These are phyloP conservation scores for Pleurotus cornucopiae DNA, from an alignment of 768 basidiomycete genomes.

Conservation along the genomic window DNA sequence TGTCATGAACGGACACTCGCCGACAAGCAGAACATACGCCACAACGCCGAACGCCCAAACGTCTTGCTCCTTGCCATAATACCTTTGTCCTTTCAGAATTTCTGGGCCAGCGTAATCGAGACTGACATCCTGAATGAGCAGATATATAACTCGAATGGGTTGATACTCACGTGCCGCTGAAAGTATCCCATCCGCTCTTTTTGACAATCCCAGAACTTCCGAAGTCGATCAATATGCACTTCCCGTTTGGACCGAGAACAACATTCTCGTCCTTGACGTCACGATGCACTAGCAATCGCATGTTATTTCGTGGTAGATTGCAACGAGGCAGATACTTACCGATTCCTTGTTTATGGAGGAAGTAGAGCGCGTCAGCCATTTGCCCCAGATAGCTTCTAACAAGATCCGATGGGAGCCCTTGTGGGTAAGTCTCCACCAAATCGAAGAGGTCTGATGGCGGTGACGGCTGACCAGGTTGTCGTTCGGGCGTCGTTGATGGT, in stretches of 20 bases:
- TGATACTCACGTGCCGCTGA: constrained; percentile 82
- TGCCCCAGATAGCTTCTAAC: constrained; percentile 88
- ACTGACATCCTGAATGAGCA: constrained; percentile 31
- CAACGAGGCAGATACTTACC: constrained; percentile 41
- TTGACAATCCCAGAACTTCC: constrained; percentile 87
- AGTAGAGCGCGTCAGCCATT: constrained; percentile 85
- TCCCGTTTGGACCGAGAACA: constrained; percentile 73
- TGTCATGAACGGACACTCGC: constrained; percentile 90
- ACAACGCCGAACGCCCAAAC: constrained; percentile 99
- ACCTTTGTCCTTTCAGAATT: constrained; percentile 91
- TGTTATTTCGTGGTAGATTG: constrained; percentile 4
- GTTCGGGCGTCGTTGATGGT: constrained; percentile 68
- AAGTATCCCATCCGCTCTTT: constrained; percentile 85
- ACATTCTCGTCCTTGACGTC: constrained; percentile 99
- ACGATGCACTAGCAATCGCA: constrained; percentile 66
- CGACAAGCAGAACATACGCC: constrained; percentile 88
- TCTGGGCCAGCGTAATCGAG: constrained; percentile 96
- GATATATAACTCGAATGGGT: constrained; percentile 4
- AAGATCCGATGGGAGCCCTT: constrained; percentile 71
- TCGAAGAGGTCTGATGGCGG: constrained; percentile 89
- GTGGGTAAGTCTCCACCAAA: constrained; percentile 84
- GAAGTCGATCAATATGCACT: constrained; percentile 94
- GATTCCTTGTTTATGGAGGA: constrained; percentile 89
- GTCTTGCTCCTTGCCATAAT: constrained; percentile 95
- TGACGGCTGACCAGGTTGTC: constrained; percentile 42